A percentile compares a stretch with the other conserved stretches of the same genome.
Conservation (phyloP, 2,329 filamentous ascomycete genomes). For the Incumbomyces delicatus region DNA sequence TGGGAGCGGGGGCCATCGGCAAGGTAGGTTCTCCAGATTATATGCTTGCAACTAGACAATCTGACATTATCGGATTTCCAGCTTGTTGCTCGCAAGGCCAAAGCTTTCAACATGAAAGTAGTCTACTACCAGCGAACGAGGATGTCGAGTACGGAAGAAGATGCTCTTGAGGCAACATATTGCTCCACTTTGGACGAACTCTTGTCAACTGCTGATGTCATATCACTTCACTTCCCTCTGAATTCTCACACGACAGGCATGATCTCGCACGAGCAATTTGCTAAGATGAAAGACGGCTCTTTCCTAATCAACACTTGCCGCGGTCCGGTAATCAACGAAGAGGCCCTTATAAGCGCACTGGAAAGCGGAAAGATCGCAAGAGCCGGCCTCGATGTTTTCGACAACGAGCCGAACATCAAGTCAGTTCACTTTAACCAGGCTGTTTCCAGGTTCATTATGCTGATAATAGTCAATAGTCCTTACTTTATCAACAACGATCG, state of each 20-base stretch:
- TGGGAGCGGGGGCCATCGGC: constrained; percentile 32
- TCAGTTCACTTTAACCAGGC: no score
- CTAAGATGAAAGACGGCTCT: constrained; percentile 38
- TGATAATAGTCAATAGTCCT: no score
- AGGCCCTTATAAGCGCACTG: constrained; percentile 38
- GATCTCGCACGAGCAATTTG: constrained; percentile 33
- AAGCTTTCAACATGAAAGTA: constrained; percentile 36
- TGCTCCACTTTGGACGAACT: constrained; percentile 19
- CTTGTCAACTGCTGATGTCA: constrained; percentile 25
- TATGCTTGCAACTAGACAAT: no score
- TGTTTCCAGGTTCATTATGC: no score
- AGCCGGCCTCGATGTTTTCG: constrained; percentile 32
- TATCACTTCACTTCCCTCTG: constrained; percentile 28
- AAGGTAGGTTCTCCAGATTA: constrained; percentile 6
- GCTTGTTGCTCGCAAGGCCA: constrained; percentile 25
- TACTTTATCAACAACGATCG: not conserved
- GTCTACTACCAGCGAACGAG: constrained; percentile 35
- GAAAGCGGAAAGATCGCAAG: constrained; percentile 37
- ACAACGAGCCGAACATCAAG: constrained; percentile 3
- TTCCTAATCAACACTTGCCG: constrained; percentile 45
- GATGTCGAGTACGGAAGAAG: constrained; percentile 40
- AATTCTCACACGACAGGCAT: constrained; percentile 23
- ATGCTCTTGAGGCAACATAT: constrained; percentile 25
- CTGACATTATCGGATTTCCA: no score
- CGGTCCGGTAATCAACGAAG: constrained; percentile 41